These are phyloP conservation scores for Suillus ampliporus DNA, from an alignment of 768 basidiomycete species.

Conservation along the genomic window DNA sequence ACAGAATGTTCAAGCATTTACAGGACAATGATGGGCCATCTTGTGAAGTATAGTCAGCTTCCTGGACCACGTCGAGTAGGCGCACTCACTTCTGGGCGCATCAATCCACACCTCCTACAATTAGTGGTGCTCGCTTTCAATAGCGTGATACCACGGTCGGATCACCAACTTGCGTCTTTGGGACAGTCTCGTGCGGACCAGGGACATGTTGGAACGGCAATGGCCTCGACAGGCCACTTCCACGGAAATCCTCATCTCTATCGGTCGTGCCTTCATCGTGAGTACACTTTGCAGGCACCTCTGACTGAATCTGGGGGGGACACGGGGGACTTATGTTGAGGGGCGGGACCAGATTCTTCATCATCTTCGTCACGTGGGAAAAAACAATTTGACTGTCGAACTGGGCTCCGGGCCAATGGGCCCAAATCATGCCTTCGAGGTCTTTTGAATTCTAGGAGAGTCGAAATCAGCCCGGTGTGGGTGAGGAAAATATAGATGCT, in stretches of 20 bases:
- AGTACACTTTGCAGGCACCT: slow-evolving; percentile 34
- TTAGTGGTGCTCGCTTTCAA: slow-evolving; percentile 60
- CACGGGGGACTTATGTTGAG: slow-evolving; percentile 21
- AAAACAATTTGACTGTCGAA: slow-evolving; percentile 72
- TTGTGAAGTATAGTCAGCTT: slow-evolving; percentile 38
- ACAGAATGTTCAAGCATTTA: slow-evolving; percentile 45
- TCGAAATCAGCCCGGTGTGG: slow-evolving; percentile 27
- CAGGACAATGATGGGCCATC: slow-evolving; percentile 93
- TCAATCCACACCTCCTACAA: slow-evolving; percentile 71
- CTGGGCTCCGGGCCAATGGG: slow-evolving; percentile 62
- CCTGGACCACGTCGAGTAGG: slow-evolving; percentile 4
- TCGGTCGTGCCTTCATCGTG: slow-evolving; percentile 28
- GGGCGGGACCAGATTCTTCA: slow-evolving; percentile 29
- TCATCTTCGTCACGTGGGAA: slow-evolving; percentile 80
- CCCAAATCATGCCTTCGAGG: slow-evolving; percentile 63
- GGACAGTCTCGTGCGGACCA: slow-evolving; percentile 12
- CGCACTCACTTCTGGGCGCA: slow-evolving; percentile 76
- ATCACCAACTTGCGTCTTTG: slow-evolving; percentile 47
- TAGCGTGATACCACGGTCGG: slow-evolving; percentile 49
- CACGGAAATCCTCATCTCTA: slow-evolving; percentile 22
- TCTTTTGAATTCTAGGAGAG: slow-evolving; percentile 21
- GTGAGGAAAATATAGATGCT: no score
- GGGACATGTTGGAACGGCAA: slow-evolving; percentile 11
- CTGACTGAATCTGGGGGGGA: slow-evolving; percentile 20
- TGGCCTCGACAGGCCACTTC: background rate